Evolutionary conservation across 202 grass and related monocot genomes (phyloP).

Genomic region (Zizania palustris): DNA sequence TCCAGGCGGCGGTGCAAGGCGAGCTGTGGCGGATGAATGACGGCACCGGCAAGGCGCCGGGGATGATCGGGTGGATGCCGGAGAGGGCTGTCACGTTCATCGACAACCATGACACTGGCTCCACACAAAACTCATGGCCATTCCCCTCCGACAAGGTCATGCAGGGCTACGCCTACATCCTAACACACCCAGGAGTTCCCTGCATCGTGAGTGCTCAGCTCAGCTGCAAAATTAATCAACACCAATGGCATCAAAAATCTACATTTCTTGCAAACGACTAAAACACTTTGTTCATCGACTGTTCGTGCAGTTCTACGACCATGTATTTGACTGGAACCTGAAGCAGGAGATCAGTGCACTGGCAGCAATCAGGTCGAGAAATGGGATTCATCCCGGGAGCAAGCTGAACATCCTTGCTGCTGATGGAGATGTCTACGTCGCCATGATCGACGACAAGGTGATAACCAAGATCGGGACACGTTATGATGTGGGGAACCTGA

Average conservation of each 20-base stretch:
- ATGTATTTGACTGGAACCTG: slow-evolving; percentile 52
- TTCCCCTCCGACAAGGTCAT: slow-evolving; percentile 66
- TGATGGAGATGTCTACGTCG: slow-evolving; percentile 53
- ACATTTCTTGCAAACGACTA: too few relatives aligned
- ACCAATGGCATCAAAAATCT: too few relatives aligned
- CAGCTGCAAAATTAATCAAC: too few relatives aligned
- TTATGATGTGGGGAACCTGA: slow-evolving; percentile 41
- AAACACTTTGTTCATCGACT: too few relatives aligned
- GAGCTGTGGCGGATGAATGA: slow-evolving; percentile 42
- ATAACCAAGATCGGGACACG: slow-evolving; percentile 52
- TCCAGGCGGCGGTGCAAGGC: slow-evolving; percentile 56
- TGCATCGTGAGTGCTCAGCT: slow-evolving; percentile 39
- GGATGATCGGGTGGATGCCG: slow-evolving; percentile 59
- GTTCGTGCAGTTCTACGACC: slow-evolving; percentile 35
- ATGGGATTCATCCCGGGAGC: slow-evolving; percentile 48
- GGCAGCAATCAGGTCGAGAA: slow-evolving; percentile 31
- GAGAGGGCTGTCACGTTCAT: slow-evolving; percentile 62
- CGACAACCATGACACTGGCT: slow-evolving; percentile 71
- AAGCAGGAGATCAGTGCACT: slow-evolving; percentile 34
- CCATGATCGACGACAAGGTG: slow-evolving; percentile 43
- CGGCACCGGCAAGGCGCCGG: slow-evolving; percentile 46
- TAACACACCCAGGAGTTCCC: slow-evolving; percentile 62
- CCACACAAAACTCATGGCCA: slow-evolving; percentile 54
- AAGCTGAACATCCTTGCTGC: slow-evolving; percentile 35
- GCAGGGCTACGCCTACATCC: slow-evolving; percentile 71